Evolutionary conservation across 2,329 filamentous ascomycete genomes (phyloP).

Genomic region (Fusarium veterinarium): DNA sequence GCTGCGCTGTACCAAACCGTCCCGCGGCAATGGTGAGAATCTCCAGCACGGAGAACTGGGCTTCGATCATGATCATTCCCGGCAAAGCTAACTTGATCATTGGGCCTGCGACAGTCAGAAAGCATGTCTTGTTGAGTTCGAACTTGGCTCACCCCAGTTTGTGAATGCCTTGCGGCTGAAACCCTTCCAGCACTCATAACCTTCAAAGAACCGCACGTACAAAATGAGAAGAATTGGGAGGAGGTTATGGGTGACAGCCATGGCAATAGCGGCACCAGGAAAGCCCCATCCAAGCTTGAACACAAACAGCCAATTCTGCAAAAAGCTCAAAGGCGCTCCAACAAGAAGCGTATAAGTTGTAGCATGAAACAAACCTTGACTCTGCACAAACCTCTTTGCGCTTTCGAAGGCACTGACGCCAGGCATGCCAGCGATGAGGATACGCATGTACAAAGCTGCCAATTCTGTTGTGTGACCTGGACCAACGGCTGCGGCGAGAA

Average conservation of each 20-base stretch:
- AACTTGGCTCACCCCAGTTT: slow-evolving; percentile 67
- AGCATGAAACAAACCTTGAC: slow-evolving; percentile 80
- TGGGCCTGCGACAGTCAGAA: slow-evolving; percentile 48
- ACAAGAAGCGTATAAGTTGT: slow-evolving; percentile 79
- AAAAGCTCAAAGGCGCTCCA: slow-evolving; percentile 77
- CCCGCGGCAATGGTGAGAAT: slow-evolving; percentile 82
- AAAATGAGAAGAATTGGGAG: slow-evolving; percentile 77
- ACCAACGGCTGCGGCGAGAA: slow-evolving; percentile 60
- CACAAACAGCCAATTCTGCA: slow-evolving; percentile 80
- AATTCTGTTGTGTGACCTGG: slow-evolving; percentile 70
- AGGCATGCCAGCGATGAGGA: slow-evolving; percentile 76
- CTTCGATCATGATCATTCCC: slow-evolving; percentile 89
- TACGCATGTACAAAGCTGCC: slow-evolving; percentile 75
- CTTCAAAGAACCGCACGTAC: slow-evolving; percentile 78
- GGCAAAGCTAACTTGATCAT: slow-evolving; percentile 89
- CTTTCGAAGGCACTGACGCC: slow-evolving; percentile 80
- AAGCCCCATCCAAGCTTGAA: slow-evolving; percentile 76
- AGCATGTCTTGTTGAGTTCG: neutral
- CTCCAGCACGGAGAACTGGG: slow-evolving; percentile 91
- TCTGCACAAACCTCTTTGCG: slow-evolving; percentile 81
- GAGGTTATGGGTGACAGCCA: slow-evolving; percentile 79
- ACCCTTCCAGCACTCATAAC: slow-evolving; percentile 82
- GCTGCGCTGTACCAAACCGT: slow-evolving; percentile 77
- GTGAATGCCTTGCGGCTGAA: slow-evolving; percentile 73
- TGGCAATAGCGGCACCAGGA: slow-evolving; percentile 81